Conservation (phyloP, 768 basidiomycete species). For the Leccinellum albellum region DNA sequence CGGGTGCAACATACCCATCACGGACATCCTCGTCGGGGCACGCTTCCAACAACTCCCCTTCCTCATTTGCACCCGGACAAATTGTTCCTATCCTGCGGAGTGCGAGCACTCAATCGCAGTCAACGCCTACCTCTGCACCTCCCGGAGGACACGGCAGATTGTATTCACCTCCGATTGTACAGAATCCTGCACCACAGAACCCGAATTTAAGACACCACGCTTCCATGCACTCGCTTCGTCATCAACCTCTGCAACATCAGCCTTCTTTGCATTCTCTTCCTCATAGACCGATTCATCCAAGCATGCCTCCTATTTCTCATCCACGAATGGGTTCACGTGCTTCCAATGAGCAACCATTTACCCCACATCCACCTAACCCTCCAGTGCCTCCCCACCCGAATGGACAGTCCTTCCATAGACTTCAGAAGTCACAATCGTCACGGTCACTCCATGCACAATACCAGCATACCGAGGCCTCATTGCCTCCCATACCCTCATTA, state of each 20-base stretch:
- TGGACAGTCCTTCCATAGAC: constrained; percentile 37
- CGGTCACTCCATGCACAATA: constrained; percentile 55
- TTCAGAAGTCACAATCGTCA: constrained; percentile 55
- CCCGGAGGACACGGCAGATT: constrained; percentile 15
- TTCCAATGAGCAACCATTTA: constrained; percentile 8
- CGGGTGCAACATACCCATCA: constrained; percentile 14
- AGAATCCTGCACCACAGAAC: constrained; percentile 7
- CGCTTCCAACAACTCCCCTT: constrained; percentile 20
- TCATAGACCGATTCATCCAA: constrained; percentile 13
- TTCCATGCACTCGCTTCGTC: constrained; percentile 28
- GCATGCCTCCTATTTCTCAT: constrained; percentile 10
- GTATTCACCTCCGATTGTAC: constrained; percentile 14
- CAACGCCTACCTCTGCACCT: constrained; percentile 23
- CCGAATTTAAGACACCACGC: constrained; percentile 18
- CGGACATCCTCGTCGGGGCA: constrained; percentile 25
- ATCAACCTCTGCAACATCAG: constrained; percentile 23
- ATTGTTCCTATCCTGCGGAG: constrained; percentile 38
- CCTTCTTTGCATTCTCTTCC: constrained; percentile 12
- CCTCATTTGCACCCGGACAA: constrained; percentile 37
- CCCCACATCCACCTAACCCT: constrained; percentile 11
- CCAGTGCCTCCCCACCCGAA: constrained; percentile 35
- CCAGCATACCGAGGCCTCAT: constrained; percentile 36
- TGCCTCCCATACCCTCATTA: constrained; percentile 38
- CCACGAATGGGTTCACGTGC: constrained; percentile 14
- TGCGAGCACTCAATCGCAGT: constrained; percentile 29